Conservation (phyloP, 306 rosid species). For the Vigna reflexopilosa region DNA sequence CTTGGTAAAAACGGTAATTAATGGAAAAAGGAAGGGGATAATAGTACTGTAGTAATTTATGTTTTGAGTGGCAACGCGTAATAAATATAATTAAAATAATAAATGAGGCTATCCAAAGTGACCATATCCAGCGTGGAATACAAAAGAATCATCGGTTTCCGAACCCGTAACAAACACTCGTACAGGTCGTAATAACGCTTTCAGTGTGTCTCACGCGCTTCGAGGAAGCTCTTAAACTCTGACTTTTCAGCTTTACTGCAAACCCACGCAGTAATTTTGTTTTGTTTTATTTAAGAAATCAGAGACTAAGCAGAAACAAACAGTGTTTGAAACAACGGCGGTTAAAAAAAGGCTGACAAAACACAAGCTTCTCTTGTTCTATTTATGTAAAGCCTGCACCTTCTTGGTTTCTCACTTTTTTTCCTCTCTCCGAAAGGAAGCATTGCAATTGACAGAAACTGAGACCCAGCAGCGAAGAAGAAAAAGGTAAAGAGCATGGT, state of each 20-base stretch:
- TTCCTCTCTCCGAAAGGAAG: conserved; percentile 15
- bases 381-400: conserved; percentile 35
- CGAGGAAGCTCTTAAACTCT: conserved; percentile 35
- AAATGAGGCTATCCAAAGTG: conserved; percentile 9
- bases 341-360: conserved; percentile 46
- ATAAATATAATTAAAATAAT: conserved; percentile 3
- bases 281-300: conserved; percentile 37
- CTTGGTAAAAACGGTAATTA: background rate
- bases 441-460: background rate
- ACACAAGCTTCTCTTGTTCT: conserved; percentile 35
- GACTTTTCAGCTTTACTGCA: conserved; percentile 41
- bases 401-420: conserved; percentile 27
- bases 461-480: background rate
- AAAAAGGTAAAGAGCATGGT: conserved; percentile 18
- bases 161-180: conserved; percentile 8
- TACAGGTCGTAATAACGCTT: conserved; percentile 3
- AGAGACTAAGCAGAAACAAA: conserved; percentile 4
- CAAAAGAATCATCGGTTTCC: conserved; percentile 2
- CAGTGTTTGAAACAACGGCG: conserved; percentile 46
- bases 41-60: background rate
- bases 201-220: conserved; percentile 48
- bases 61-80: conserved; percentile 2
- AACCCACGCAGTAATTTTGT: conserved; percentile 10
- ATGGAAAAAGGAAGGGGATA: background rate
- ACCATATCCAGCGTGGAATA: background rate